Evolutionary conservation across 441 rosid species (phyloP).

Genomic region (Heliophila coronopifolia): DNA sequence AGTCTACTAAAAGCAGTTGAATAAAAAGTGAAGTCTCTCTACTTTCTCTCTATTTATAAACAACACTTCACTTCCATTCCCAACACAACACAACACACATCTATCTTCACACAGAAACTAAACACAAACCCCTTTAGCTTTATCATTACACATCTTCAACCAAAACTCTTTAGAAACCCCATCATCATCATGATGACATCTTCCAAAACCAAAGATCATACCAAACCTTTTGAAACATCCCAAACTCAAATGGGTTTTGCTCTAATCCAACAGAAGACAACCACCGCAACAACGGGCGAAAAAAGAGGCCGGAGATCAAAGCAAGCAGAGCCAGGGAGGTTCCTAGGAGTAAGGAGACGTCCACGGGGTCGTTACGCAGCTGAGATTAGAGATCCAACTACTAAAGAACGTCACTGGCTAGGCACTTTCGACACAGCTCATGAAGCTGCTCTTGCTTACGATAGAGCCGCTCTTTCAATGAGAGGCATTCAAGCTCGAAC

Average conservation of each 20-base stretch:
- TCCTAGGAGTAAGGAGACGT: constrained; percentile 77
- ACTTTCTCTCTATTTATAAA: constrained; percentile 26
- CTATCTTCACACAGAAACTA: constrained; percentile 23
- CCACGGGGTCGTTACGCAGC: constrained; percentile 96
- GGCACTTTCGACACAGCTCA: constrained; percentile 90
- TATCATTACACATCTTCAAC: constrained; percentile 1
- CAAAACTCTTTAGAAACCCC: constrained; percentile 8
- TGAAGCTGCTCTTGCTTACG: constrained; percentile 86
- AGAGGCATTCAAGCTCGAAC: constrained; percentile 84
- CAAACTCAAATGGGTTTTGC: constrained; percentile 44
- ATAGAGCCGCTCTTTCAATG: constrained; percentile 84
- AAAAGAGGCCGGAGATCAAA: constrained; percentile 67
- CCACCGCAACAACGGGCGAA: constrained; percentile 41
- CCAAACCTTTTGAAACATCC: constrained; percentile 30
- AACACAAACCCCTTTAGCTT: not conserved
- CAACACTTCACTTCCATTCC: constrained; percentile 23
- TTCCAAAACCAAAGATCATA: constrained; percentile 35
- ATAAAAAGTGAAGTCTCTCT: constrained; percentile 26
- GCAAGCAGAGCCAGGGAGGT: constrained; percentile 79
- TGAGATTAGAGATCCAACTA: constrained; percentile 80
- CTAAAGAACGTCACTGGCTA: constrained; percentile 70
- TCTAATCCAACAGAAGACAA: constrained; percentile 48
- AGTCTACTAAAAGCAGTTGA: constrained; percentile 27
- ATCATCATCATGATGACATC: constrained; percentile 23
- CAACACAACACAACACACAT: constrained; percentile 20